Conservation (phyloP, 768 basidiomycete genomes). For the Tulasnella sp. region DNA sequence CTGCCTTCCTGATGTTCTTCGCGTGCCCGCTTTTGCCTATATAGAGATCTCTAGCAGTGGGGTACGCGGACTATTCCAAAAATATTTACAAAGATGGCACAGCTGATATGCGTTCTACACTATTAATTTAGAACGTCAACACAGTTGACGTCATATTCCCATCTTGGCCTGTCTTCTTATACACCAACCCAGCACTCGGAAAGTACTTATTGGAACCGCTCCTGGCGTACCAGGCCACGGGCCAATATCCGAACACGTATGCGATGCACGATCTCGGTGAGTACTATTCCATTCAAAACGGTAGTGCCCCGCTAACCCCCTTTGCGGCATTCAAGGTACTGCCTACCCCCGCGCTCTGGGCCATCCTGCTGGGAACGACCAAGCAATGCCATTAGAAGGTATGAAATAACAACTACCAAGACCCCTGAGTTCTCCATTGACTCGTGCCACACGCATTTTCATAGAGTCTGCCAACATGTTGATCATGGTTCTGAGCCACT, state of each 20-base stretch:
- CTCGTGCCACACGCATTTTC: not conserved
- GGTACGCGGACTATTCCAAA: too few species aligned
- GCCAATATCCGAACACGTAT: slow-evolving; percentile 19
- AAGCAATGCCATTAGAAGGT: slow-evolving; percentile 17
- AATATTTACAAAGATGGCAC: too few species aligned
- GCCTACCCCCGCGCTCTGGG: slow-evolving; percentile 28
- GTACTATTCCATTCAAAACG: not conserved
- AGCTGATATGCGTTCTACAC: too few species aligned
- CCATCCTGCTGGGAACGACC: slow-evolving; percentile 19
- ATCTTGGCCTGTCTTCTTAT: slow-evolving; percentile 18
- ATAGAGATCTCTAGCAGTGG: too few species aligned
- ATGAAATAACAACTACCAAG: too few species aligned
- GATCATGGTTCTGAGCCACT: slow-evolving; percentile 18
- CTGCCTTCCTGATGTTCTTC: too few species aligned
- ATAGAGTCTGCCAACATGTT: slow-evolving; percentile 20
- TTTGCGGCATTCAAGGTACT: not conserved
- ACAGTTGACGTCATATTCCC: slow-evolving; percentile 23
- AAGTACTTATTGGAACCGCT: slow-evolving; percentile 24
- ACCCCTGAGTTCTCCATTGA: too few species aligned
- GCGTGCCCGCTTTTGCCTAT: too few species aligned
- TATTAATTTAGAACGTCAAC: not conserved
- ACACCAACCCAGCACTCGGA: slow-evolving; percentile 21
- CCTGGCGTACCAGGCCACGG: slow-evolving; percentile 23
- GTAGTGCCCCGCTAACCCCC: too few species aligned
- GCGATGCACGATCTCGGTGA: slow-evolving; percentile 26